Conservation (phyloP, 176 grass and related monocot species). For the Carex littledalei region DNA sequence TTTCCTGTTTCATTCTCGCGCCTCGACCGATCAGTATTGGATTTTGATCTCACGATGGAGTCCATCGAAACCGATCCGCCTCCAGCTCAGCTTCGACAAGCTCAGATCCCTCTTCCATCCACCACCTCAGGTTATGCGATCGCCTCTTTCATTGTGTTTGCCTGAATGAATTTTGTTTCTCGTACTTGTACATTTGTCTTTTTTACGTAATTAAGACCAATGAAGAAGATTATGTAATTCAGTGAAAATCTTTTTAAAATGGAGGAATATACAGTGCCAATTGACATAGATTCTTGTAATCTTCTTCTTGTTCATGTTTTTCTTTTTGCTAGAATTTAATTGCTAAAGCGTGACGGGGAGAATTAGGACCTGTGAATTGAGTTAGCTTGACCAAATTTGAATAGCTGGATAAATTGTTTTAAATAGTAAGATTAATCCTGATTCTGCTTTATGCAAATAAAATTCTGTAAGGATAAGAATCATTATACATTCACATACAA, state of each 20-base stretch:
- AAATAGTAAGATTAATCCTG: background rate
- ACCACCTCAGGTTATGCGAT: constrained; percentile 21
- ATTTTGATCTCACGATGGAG: constrained; percentile 9
- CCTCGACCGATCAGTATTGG: background rate
- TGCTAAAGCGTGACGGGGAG: background rate
- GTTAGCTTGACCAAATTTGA: background rate
- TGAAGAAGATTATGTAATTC: background rate
- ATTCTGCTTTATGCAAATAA: background rate
- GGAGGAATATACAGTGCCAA: background rate
- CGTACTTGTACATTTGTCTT: background rate
- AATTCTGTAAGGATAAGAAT: background rate
- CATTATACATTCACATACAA: background rate
- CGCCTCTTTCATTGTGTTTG: background rate
- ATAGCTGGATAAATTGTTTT: background rate
- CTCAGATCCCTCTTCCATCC: constrained; percentile 11
- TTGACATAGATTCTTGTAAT: background rate
- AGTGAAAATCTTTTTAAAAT: background rate
- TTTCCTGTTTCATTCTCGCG: background rate
- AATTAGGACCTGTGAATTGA: background rate
- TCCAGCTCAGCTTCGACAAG: background rate
- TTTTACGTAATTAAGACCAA: background rate
- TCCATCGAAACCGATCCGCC: constrained; percentile 26
- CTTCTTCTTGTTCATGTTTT: background rate
- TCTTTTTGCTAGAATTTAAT: background rate
- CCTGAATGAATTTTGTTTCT: background rate